phyloP scores from a whole-genome alignment of 345 rosid species.

The Excoecaria cochinchinensis region DNA sequence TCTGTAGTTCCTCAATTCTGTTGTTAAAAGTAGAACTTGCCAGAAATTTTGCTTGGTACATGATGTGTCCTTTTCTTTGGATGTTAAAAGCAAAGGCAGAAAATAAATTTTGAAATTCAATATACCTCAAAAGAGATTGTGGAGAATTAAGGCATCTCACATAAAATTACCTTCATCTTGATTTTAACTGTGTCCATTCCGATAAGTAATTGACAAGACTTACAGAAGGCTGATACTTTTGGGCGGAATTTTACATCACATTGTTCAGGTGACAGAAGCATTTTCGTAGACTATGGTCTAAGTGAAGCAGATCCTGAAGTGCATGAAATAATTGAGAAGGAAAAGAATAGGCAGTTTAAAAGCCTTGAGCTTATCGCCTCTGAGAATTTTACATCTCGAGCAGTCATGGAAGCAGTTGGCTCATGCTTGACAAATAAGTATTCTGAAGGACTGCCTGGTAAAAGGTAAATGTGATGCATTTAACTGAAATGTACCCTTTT shows the following conservation, averaged over 20 bases:
- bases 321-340: constrained; percentile 54
- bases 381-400: constrained; percentile 87
- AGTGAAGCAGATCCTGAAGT: constrained; percentile 80
- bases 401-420: constrained; percentile 96
- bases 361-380: constrained; percentile 96
- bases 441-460: constrained; percentile 93
- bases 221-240: neutral
- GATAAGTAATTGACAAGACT: neutral
- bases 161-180: neutral
- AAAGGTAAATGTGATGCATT: constrained; percentile 49
- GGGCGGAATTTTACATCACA: constrained; percentile 1
- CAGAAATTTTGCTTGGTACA: neutral
- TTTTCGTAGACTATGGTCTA: constrained; percentile 55
- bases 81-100: neutral
- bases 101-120: neutral
- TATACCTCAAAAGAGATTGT: neutral
- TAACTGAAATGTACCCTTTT: neutral
- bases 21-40: neutral
- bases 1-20: neutral
- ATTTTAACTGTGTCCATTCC: neutral
- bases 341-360: constrained; percentile 81
- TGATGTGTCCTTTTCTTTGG: neutral
- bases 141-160: neutral
- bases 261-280: constrained; percentile 41
- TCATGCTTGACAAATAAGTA: constrained; percentile 93